A percentile compares a stretch with the other conserved stretches of the same genome.
Evolutionary conservation across 768 basidiomycete genomes (phyloP).

Genomic region (Pisolithus orientalis): DNA sequence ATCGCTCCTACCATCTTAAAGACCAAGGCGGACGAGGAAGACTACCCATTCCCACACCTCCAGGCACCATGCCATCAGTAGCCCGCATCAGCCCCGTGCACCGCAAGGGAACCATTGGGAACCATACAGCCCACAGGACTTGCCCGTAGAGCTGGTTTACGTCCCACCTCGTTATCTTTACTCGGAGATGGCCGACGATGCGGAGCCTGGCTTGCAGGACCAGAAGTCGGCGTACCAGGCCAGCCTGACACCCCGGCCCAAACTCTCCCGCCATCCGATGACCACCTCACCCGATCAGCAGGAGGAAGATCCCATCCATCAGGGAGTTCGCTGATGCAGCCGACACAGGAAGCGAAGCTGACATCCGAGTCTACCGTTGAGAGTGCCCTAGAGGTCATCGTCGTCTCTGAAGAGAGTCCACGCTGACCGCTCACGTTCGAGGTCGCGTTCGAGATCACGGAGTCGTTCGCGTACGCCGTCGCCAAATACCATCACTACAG

Average conservation of each 20-base stretch:
- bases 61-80: conserved; percentile 10
- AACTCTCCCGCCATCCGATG: conserved; percentile 8
- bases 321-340: conserved; percentile 3
- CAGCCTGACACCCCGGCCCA: conserved; percentile 7
- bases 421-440: conserved; percentile 28
- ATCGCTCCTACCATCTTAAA: conserved; percentile 85
- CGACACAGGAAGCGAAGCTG: conserved; percentile 12
- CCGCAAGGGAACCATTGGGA: conserved; percentile 6
- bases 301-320: neutral
- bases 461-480: conserved; percentile 43
- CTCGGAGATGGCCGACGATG: conserved; percentile 11
- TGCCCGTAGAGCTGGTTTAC: conserved; percentile 67
- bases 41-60: conserved; percentile 6
- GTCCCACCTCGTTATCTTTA: conserved; percentile 44
- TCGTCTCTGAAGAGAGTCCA: conserved; percentile 30
- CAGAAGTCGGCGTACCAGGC: conserved; percentile 15
- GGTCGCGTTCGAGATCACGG: conserved; percentile 25
- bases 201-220: conserved; percentile 15
- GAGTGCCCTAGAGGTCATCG: conserved; percentile 26
- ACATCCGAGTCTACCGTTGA: conserved; percentile 14
- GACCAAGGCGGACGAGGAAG: conserved; percentile 50
- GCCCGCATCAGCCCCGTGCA: conserved; percentile 2
- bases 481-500: conserved; percentile 21
- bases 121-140: conserved; percentile 30
- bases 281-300: conserved; percentile 5